Evolutionary conservation across 306 rosid genomes (phyloP).

Genomic region (Senna tora): DNA sequence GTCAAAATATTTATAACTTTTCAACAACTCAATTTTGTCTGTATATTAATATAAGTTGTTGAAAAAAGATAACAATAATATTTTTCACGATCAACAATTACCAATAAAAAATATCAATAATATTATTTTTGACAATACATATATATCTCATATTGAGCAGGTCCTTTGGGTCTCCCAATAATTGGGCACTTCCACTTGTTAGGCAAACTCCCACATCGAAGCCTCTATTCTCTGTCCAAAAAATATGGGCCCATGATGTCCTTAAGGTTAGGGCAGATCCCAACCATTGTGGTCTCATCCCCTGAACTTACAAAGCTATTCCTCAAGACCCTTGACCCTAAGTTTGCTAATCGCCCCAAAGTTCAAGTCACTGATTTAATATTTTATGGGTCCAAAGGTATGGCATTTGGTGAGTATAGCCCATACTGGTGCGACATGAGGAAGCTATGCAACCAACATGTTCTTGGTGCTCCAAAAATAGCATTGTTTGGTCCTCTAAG

Average conservation of each 20-base stretch:
- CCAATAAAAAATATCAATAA: too few relatives aligned
- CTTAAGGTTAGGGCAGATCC: background rate
- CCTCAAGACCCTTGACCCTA: background rate
- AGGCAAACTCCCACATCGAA: constrained; percentile 35
- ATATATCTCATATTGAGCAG: background rate
- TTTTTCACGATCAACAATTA: too few relatives aligned
- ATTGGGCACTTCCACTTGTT: constrained; percentile 50
- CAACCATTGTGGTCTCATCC: background rate
- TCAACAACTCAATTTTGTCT: too few relatives aligned
- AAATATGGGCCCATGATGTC: constrained; percentile 47
- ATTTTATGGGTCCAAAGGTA: constrained; percentile 31
- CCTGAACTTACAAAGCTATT: background rate
- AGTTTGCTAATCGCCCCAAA: background rate
- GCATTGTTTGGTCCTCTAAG: constrained; percentile 40
- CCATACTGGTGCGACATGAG: constrained; percentile 48
- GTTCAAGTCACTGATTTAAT: background rate
- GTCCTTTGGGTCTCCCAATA: constrained; percentile 47
- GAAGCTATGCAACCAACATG: constrained; percentile 34
- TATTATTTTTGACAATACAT: too few relatives aligned
- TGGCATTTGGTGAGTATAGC: constrained; percentile 27
- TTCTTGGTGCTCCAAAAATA: constrained; percentile 31
- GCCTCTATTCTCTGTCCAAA: constrained; percentile 36
- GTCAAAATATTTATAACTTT: too few relatives aligned
- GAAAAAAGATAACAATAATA: too few relatives aligned
- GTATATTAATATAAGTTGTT: too few relatives aligned